These are phyloP conservation scores for Infundibulicybe gibba DNA, from an alignment of 768 basidiomycete species.

Conservation along the genomic window DNA sequence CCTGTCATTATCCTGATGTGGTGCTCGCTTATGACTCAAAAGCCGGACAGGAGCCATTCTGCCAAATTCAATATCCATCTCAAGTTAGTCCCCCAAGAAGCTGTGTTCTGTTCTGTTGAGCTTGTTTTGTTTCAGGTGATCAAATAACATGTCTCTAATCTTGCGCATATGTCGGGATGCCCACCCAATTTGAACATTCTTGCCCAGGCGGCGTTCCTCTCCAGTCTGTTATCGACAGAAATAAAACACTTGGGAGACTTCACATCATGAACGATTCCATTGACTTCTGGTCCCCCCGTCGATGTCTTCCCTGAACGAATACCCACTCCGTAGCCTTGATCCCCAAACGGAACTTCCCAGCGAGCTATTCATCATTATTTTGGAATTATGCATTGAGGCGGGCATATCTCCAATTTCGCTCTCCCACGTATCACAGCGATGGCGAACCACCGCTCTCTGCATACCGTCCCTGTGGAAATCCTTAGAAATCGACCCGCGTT, in stretches of 20 bases:
- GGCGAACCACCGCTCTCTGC: conserved; percentile 11
- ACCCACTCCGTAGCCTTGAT: neutral
- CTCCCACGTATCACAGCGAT: conserved; percentile 16
- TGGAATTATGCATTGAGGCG: conserved; percentile 12
- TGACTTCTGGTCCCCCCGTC: neutral
- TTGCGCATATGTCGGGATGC: too few relatives aligned
- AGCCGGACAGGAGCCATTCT: neutral
- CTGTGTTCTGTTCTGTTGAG: too few relatives aligned
- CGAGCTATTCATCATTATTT: conserved; percentile 15
- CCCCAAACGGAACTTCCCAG: conserved; percentile 11
- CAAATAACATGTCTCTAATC: too few relatives aligned
- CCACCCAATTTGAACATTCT: conserved; percentile 4
- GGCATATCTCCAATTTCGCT: conserved; percentile 6
- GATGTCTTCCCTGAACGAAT: neutral
- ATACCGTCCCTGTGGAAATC: conserved; percentile 13
- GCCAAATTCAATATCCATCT: neutral
- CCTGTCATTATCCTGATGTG: neutral
- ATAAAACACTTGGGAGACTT: neutral
- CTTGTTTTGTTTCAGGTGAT: too few relatives aligned
- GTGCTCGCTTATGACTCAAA: neutral
- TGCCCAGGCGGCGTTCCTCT: conserved; percentile 12
- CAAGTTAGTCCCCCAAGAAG: too few relatives aligned
- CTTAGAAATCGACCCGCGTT: conserved; percentile 6
- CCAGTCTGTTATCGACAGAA: neutral
- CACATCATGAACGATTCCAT: neutral